Evolutionary conservation across 441 rosid genomes (phyloP).

Genomic region (Jatropha podagrica): DNA sequence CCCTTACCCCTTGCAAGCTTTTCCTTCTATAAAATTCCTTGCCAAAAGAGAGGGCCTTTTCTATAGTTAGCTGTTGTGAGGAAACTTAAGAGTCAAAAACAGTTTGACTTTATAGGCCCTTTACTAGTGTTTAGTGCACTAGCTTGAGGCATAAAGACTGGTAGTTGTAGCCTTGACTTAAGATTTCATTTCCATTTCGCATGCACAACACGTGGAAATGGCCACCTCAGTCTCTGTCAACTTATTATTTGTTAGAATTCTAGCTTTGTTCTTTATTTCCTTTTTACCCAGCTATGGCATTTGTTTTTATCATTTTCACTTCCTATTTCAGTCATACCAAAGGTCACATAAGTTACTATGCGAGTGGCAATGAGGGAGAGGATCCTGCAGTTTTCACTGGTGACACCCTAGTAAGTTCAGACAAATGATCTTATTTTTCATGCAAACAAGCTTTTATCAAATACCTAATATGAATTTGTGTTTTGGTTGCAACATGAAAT

Average conservation of each 20-base stretch:
- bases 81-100: neutral
- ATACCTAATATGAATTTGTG: neutral
- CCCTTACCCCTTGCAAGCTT: neutral
- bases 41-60: neutral
- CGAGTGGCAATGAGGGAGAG: conserved; percentile 59
- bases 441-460: neutral
- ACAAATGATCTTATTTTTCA: neutral
- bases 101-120: neutral
- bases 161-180: too few species aligned
- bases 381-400: conserved; percentile 90
- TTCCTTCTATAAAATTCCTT: neutral
- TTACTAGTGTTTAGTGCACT: neutral
- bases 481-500: conserved; percentile 8
- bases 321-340: conserved; percentile 72
- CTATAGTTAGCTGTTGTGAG: neutral
- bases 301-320: neutral
- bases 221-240: neutral
- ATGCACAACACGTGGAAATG: neutral
- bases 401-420: conserved; percentile 71
- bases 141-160: neutral
- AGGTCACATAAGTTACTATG: conserved; percentile 90
- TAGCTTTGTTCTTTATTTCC: neutral
- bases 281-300: neutral
- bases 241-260: neutral
- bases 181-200: neutral